Base-by-base conservation (phyloP, 495 filamentous ascomycete genomes). In the Talaromyces stipitatus region DNA sequence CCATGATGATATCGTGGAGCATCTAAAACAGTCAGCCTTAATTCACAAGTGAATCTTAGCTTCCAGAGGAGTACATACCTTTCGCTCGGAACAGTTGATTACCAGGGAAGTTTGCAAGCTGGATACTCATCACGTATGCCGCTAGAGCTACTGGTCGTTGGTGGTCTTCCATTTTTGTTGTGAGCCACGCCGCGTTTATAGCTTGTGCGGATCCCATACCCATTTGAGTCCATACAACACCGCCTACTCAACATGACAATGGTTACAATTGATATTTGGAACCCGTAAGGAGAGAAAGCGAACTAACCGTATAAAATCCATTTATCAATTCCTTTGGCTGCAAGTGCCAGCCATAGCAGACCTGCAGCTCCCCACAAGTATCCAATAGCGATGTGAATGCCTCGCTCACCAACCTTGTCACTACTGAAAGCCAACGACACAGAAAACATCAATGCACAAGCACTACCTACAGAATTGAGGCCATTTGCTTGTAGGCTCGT, bases 401-500 rank as follows among this genome's bases (percentile, higher is more conserved):
- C 53, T 0, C 53, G 22, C 27, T 55, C 53, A 8, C 53, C 4
- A 0, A 55, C 11, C 29, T 43, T 55, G 12, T 55, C 53, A 28
- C 53, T 55, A 46, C 53, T 46, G 12, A 55, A 55, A 27, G 53
- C 53, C 32, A 55, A 28, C 6, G 53, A 43, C 22, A 55, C 32
- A 3, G 53, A 55, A 27, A 55, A 55, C 2, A 55, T 12, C 32
- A 55, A 45, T 1, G 53, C 30, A 28, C 53, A 55, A 4, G 50
- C 50, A 50, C 45, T 54, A 2, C 56, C 47, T 5, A 59, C 48
- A 1, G 57, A 59, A 72, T 71, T 36, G 65, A 65, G 46, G 64
- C 69, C 10, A 64, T 68, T 54, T 65, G 63, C 52, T 71, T 72
- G 68, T 67, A 75, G 18, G 24, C 20, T 46, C n/a, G 53, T 55